Conservation (phyloP, 2,329 filamentous ascomycete species). For the Cadophora malorum region DNA sequence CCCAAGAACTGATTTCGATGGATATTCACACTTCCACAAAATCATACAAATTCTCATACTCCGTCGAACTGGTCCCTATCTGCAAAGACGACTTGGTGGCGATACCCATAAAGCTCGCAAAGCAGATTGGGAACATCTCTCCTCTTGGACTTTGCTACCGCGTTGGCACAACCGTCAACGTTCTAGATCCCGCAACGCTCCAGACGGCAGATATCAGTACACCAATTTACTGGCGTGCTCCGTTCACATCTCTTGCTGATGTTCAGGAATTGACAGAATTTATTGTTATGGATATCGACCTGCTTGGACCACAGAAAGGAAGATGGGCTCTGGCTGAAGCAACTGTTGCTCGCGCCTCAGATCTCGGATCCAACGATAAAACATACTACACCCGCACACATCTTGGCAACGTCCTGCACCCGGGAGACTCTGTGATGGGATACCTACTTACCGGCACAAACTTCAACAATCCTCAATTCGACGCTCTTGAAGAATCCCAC, state of each 20-base stretch:
- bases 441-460: conserved; percentile 89
- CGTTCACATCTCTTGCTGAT: conserved; percentile 84
- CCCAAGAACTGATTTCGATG: conserved; percentile 91
- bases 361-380: conserved; percentile 84
- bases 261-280: conserved; percentile 89
- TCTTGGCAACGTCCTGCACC: conserved; percentile 81
- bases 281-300: conserved; percentile 92
- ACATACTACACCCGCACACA: conserved; percentile 93
- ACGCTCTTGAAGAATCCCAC: conserved; percentile 79
- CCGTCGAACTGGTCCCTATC: conserved; percentile 87
- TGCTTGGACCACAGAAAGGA: conserved; percentile 74
- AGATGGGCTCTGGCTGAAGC: conserved; percentile 86
- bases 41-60: conserved; percentile 94
- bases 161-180: conserved; percentile 86
- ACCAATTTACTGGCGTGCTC: conserved; percentile 87
- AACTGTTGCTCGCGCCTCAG: conserved; percentile 84
- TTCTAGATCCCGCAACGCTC: conserved; percentile 89
- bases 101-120: conserved; percentile 86
- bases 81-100: conserved; percentile 98
- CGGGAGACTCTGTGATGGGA: conserved; percentile 93
- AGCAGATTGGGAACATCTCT: conserved; percentile 84
- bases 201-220: conserved; percentile 87
- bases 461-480: conserved; percentile 88
- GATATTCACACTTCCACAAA: conserved; percentile 90
- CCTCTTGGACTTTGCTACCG: conserved; percentile 86